Percentiles rank a stretch among this genome's conserved stretches.
phyloP scores from a whole-genome alignment of 2,329 filamentous ascomycete species.

The Penicillium psychrosexuale region DNA sequence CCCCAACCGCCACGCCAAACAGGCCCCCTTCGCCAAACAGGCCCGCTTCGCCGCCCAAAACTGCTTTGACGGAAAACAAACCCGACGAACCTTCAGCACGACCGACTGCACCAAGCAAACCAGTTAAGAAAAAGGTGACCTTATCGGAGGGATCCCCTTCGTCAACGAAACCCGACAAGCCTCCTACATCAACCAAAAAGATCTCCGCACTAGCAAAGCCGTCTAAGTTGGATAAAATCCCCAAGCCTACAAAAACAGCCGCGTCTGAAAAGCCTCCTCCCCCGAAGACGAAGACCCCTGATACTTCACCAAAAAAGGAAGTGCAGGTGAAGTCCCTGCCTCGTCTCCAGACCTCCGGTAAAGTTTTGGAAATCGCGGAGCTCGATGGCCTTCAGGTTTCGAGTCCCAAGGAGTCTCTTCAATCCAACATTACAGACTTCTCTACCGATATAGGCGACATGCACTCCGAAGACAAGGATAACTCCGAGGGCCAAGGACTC shows the following conservation, averaged over 20 bases:
- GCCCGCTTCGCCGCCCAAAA: slow-evolving; percentile 3
- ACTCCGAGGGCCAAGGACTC: slow-evolving; percentile 11
- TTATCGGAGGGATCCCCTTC: background rate
- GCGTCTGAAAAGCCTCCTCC: slow-evolving; percentile 6
- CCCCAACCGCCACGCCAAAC: background rate
- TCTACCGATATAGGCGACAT: slow-evolving; percentile 19
- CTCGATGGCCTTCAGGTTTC: slow-evolving; percentile 36
- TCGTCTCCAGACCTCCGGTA: slow-evolving; percentile 4
- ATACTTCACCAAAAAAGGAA: slow-evolving; percentile 3
- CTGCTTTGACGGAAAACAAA: background rate
- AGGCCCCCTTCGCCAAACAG: background rate
- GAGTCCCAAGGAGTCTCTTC: slow-evolving; percentile 15
- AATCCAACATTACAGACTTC: slow-evolving; percentile 22
- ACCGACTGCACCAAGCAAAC: background rate
- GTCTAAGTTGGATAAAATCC: background rate
- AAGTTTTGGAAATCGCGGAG: slow-evolving; percentile 33
- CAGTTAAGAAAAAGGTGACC: background rate
- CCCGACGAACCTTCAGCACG: background rate
- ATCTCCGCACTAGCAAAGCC: slow-evolving; percentile 4
- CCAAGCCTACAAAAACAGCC: slow-evolving; percentile 1
- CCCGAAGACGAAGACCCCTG: background rate
- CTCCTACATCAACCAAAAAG: background rate
- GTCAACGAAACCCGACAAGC: background rate
- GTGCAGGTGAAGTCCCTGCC: slow-evolving; percentile 4
- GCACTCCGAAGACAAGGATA: slow-evolving; percentile 11